A percentile compares a stretch with the other conserved stretches of the same genome.
Conservation (phyloP, 148 eudicot genomes). For the Polygonum maritimum region DNA sequence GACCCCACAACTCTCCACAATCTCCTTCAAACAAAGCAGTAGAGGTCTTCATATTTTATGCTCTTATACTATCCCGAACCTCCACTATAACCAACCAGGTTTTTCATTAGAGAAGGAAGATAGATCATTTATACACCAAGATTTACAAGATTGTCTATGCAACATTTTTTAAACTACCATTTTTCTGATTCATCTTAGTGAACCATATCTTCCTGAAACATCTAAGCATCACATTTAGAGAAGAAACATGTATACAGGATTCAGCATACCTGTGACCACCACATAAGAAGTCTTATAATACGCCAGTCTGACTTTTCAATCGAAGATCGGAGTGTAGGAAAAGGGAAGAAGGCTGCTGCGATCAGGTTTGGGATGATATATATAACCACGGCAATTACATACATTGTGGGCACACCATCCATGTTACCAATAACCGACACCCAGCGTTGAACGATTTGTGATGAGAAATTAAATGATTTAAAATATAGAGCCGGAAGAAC, state of each 20-base stretch:
- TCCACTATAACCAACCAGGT: background rate
- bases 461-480: constrained; percentile 36
- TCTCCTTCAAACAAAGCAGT: background rate
- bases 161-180: background rate
- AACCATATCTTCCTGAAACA: background rate
- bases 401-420: constrained; percentile 68
- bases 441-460: constrained; percentile 33
- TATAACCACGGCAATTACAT: constrained; percentile 56
- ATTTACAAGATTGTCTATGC: background rate
- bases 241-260: constrained; percentile 4
- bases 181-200: background rate
- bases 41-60: background rate
- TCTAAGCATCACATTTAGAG: background rate
- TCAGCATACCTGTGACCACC: constrained; percentile 95
- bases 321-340: constrained; percentile 87
- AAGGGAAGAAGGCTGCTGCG: constrained; percentile 63
- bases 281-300: constrained; percentile 70
- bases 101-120: background rate
- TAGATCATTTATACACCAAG: background rate
- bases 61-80: background rate
- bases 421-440: constrained; percentile 43
- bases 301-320: constrained; percentile 97
- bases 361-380: constrained; percentile 79
- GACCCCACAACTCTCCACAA: background rate
- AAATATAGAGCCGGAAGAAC: constrained; percentile 68